Percentiles rank a stretch among this genome's conserved stretches.
Conservation (phyloP, 345 rosid genomes). For the Noccaea bulbosa region DNA sequence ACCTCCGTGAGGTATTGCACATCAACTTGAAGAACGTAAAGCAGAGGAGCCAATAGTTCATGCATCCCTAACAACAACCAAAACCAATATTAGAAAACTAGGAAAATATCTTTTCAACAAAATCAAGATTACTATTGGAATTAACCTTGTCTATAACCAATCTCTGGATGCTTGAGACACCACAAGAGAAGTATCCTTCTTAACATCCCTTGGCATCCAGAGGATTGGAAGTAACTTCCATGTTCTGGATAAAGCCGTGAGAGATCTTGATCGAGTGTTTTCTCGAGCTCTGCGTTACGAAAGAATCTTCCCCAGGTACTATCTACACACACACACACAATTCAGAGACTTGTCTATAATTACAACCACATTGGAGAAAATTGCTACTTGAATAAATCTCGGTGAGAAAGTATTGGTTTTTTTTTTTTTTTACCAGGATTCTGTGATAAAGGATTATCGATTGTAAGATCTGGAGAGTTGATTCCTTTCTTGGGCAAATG, state of each 20-base stretch:
- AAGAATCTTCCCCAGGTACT: slow-evolving; percentile 98
- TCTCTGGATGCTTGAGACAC: slow-evolving; percentile 93
- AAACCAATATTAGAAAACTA: not conserved
- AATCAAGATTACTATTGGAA: not conserved
- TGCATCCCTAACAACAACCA: slow-evolving; percentile 76
- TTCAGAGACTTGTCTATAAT: slow-evolving; percentile 8
- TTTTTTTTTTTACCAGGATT: slow-evolving; percentile 84
- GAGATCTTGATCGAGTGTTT: slow-evolving; percentile 91
- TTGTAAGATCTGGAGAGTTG: slow-evolving; percentile 62
- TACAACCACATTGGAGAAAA: not conserved
- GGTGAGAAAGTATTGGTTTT: slow-evolving; percentile 15
- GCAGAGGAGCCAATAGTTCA: slow-evolving; percentile 92
- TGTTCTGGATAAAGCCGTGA: slow-evolving; percentile 94
- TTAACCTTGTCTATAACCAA: slow-evolving; percentile 86
- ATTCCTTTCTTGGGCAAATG: slow-evolving; percentile 70
- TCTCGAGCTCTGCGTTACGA: slow-evolving; percentile 92
- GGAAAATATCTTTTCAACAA: not conserved
- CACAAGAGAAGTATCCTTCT: slow-evolving; percentile 86
- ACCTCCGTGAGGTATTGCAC: slow-evolving; percentile 75
- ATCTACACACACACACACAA: slow-evolving; percentile 53
- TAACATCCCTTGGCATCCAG: slow-evolving; percentile 95
- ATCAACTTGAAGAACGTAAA: slow-evolving; percentile 94
- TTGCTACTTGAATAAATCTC: not conserved
- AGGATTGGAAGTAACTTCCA: slow-evolving; percentile 91
- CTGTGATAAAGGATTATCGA: slow-evolving; percentile 94